Conservation (phyloP, 2,329 filamentous ascomycete species). For the Zalaria obscura region DNA sequence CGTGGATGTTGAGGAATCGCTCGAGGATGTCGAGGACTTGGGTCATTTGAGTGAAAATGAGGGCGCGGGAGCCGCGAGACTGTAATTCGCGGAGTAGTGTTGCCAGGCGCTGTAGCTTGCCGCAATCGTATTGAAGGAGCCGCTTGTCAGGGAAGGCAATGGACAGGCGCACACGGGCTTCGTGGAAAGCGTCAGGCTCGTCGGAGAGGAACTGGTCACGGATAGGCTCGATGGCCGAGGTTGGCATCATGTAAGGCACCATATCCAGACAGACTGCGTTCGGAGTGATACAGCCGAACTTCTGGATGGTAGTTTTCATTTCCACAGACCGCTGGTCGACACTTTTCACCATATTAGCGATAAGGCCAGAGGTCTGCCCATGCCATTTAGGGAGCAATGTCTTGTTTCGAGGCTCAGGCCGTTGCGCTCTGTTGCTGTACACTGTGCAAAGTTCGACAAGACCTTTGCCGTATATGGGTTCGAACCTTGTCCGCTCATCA, state of each 20-base stretch:
- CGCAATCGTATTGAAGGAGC: conserved; percentile 93
- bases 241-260: conserved; percentile 38
- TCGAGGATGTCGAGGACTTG: conserved; percentile 96
- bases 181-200: conserved; percentile 69
- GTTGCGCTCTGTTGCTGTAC: conserved; percentile 43
- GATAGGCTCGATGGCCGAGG: conserved; percentile 32
- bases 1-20: conserved; percentile 94
- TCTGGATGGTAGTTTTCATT: conserved; percentile 63
- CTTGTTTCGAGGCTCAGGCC: conserved; percentile 40
- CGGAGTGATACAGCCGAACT: conserved; percentile 87
- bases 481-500: conserved; percentile 62
- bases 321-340: conserved; percentile 57
- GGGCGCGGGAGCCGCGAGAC: conserved; percentile 75
- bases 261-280: conserved; percentile 73
- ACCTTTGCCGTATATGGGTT: conserved; percentile 67
- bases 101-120: conserved; percentile 85
- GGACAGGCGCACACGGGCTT: conserved; percentile 78
- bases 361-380: conserved; percentile 49
- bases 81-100: conserved; percentile 75
- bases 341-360: conserved; percentile 58
- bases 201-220: conserved; percentile 15
- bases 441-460: conserved; percentile 62
- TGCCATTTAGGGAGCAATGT: conserved; percentile 57
- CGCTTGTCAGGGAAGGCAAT: conserved; percentile 96
- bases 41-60: conserved; percentile 99